Percentiles rank a stretch among this genome's conserved stretches.
Evolutionary conservation across 495 filamentous ascomycete species (phyloP).

Genomic region (Lophiotrema nucula): DNA sequence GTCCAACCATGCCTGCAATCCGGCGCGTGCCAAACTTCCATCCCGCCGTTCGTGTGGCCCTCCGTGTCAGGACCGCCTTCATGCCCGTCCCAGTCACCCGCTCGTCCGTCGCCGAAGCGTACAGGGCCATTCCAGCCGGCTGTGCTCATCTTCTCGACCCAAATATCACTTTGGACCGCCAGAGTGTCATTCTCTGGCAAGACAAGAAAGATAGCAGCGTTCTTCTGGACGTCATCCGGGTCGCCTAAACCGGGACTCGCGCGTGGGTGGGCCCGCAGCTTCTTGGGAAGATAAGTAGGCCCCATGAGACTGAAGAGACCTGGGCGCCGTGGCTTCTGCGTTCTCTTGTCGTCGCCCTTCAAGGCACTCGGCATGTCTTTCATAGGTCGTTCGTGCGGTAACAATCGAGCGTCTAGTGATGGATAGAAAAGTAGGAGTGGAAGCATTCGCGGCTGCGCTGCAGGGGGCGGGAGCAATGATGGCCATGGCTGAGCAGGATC

Average conservation of each 20-base stretch:
- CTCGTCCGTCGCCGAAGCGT: constrained; percentile 20
- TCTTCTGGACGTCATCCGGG: constrained; percentile 30
- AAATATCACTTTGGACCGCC: constrained; percentile 40
- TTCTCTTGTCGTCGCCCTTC: constrained; percentile 20
- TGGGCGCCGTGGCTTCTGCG: constrained; percentile 13
- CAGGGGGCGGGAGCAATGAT: constrained; percentile 9
- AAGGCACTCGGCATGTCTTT: constrained; percentile 14
- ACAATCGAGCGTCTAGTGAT: constrained; percentile 31
- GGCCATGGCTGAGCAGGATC: constrained; percentile 28
- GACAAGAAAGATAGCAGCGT: constrained; percentile 39
- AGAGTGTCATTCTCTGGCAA: constrained; percentile 40
- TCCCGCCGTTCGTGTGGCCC: constrained; percentile 18
- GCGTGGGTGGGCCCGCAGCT: constrained; percentile 22
- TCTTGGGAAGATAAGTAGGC: constrained; percentile 27
- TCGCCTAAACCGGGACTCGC: constrained; percentile 37
- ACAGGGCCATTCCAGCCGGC: constrained; percentile 30
- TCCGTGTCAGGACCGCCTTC: background rate
- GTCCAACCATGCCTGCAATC: constrained; percentile 43
- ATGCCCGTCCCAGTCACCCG: constrained; percentile 17
- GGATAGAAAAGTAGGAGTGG: constrained; percentile 37
- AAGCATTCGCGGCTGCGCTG: constrained; percentile 20
- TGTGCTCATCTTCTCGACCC: constrained; percentile 34
- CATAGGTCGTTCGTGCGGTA: constrained; percentile 27
- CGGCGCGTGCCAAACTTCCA: constrained; percentile 36
- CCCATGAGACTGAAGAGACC: constrained; percentile 30